Percentiles rank a stretch among this genome's conserved stretches.
Conservation (phyloP, 306 rosid species). For the Dalbergia cochinchinensis region DNA sequence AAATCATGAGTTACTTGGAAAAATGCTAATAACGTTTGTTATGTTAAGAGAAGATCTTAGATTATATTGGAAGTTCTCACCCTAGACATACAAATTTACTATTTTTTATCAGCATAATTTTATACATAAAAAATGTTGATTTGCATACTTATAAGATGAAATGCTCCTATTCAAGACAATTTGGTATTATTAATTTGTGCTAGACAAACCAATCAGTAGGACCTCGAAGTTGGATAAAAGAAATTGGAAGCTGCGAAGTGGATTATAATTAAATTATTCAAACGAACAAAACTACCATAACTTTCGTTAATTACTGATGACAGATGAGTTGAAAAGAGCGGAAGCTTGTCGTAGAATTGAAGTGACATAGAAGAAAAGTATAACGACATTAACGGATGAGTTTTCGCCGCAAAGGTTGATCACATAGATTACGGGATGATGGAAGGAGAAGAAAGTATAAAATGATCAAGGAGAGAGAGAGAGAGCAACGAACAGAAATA, state of each 20-base stretch:
- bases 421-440: background rate
- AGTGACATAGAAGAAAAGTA: background rate
- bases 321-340: background rate
- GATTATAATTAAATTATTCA: background rate
- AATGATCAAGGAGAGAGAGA: background rate
- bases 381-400: conserved; percentile 41
- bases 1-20: background rate
- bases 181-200: background rate
- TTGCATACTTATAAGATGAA: too few relatives aligned
- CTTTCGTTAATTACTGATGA: background rate
- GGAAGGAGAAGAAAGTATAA: background rate
- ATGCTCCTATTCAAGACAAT: too few relatives aligned
- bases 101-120: too few relatives aligned
- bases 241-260: background rate
- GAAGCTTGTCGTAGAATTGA: conserved; percentile 3
- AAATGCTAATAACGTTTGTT: background rate
- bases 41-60: too few relatives aligned
- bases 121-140: too few relatives aligned
- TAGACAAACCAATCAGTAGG: background rate
- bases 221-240: conserved; percentile 3
- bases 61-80: too few relatives aligned
- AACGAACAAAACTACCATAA: conserved; percentile 11
- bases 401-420: conserved; percentile 32
- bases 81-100: too few relatives aligned
- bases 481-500: background rate